A percentile compares a stretch with the other conserved stretches of the same genome.
These are phyloP conservation scores for Kurtzmaniella quercitrusa DNA, from an alignment of 1,139 yeast species.

Conservation along the genomic window DNA sequence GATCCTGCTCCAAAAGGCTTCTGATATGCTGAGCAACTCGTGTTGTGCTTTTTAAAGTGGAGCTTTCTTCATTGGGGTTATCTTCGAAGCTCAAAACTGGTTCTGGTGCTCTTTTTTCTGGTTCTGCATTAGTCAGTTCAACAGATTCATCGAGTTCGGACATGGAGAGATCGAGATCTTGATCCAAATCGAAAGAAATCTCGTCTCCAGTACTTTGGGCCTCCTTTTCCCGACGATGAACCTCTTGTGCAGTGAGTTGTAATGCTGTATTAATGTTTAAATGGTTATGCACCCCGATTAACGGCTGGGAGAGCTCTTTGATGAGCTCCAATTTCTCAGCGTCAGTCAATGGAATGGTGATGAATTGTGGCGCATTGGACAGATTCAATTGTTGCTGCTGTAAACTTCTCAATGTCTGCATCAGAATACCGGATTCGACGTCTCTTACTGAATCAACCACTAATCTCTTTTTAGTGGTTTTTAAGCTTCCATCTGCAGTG, in stretches of 20 bases:
- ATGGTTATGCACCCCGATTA: slow-evolving; percentile 11
- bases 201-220: slow-evolving; percentile 10
- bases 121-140: slow-evolving; percentile 5
- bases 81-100: slow-evolving; percentile 2
- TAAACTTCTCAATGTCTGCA: slow-evolving; percentile 28
- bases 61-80: slow-evolving; percentile 12
- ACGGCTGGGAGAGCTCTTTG: slow-evolving; percentile 31
- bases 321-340: slow-evolving; percentile 33
- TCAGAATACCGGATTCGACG: slow-evolving; percentile 31
- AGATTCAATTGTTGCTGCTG: slow-evolving; percentile 21
- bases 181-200: slow-evolving; percentile 15
- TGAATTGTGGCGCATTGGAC: slow-evolving; percentile 12
- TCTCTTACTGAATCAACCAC: slow-evolving; percentile 31
- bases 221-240: slow-evolving; percentile 5
- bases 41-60: slow-evolving; percentile 42
- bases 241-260: slow-evolving; percentile 2
- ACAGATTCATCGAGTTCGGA: slow-evolving; percentile 25
- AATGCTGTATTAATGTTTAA: slow-evolving; percentile 17
- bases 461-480: slow-evolving; percentile 36
- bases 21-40: slow-evolving; percentile 54
- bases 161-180: slow-evolving; percentile 38
- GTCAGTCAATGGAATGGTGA: slow-evolving; percentile 26
- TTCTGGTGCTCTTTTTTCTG: slow-evolving; percentile 10
- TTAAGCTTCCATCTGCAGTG: slow-evolving; percentile 36
- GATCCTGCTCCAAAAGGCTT: slow-evolving; percentile 7